Evolutionary conservation across 208 protist species (phyloP).

Genomic region (Trypanosoma cruzi): DNA sequence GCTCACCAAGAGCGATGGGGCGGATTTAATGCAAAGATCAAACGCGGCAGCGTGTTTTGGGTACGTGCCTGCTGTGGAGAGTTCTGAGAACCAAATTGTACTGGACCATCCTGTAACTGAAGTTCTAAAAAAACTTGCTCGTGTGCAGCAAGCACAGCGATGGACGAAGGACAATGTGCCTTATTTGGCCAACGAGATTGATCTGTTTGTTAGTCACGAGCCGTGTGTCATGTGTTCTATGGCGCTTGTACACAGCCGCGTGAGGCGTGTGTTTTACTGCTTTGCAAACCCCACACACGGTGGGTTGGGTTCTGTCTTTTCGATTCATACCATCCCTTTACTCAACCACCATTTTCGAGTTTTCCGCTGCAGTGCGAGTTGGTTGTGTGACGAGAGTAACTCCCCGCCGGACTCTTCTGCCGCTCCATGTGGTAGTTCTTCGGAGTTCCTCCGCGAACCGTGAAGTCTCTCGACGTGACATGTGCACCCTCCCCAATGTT

Average conservation of each 20-base stretch:
- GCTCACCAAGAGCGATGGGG: constrained; percentile 52
- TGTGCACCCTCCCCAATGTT: not conserved
- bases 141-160: constrained; percentile 17
- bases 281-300: constrained; percentile 69
- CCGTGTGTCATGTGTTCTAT: constrained; percentile 95
- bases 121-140: constrained; percentile 63
- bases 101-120: constrained; percentile 82
- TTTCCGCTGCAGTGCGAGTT: constrained; percentile 43
- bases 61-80: constrained; percentile 28
- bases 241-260: constrained; percentile 93
- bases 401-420: not conserved
- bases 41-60: constrained; percentile 40
- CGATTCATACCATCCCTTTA: constrained; percentile 73
- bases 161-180: constrained; percentile 17
- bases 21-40: constrained; percentile 29
- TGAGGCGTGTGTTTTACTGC: constrained; percentile 82
- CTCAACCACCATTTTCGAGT: constrained; percentile 88
- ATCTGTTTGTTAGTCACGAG: constrained; percentile 90
- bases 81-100: constrained; percentile 21
- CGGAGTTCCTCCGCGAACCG: not conserved
- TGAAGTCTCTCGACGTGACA: constrained; percentile 8
- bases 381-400: constrained; percentile 15
- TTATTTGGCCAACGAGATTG: constrained; percentile 90
- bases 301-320: constrained; percentile 62
- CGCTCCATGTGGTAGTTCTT: not conserved